Percentiles rank a stretch among this genome's conserved stretches.
These are phyloP conservation scores for Scheffersomyces segobiensis DNA, from an alignment of 1,139 yeast species.

Conservation along the genomic window DNA sequence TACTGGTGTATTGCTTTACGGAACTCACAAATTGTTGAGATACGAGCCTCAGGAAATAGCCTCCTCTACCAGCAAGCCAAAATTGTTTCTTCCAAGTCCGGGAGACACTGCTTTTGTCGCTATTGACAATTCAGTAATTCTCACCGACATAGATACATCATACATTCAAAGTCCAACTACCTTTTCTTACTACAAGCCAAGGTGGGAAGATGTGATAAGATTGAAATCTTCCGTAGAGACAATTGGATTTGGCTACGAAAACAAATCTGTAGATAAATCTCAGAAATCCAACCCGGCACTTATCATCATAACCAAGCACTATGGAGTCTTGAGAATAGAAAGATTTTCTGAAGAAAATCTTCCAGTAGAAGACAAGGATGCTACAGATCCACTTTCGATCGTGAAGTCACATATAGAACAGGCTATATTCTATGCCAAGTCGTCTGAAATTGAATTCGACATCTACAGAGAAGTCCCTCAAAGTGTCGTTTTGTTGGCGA, in stretches of 20 bases:
- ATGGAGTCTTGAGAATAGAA: conserved; percentile 68
- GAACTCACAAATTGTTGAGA: conserved; percentile 52
- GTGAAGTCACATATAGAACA: conserved; percentile 78
- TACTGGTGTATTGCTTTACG: conserved; percentile 56
- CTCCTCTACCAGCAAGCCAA: conserved; percentile 38
- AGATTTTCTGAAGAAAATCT: conserved; percentile 29
- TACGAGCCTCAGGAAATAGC: conserved; percentile 40
- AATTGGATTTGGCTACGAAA: conserved; percentile 62
- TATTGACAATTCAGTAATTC: conserved; percentile 59
- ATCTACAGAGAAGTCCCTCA: conserved; percentile 32
- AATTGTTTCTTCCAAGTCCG: conserved; percentile 60
- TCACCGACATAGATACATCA: conserved; percentile 58
- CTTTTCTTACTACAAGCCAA: conserved; percentile 49
- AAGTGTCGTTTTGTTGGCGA: conserved; percentile 49
- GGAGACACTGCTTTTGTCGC: conserved; percentile 64
- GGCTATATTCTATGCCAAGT: conserved; percentile 63
- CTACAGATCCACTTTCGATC: conserved; percentile 34
- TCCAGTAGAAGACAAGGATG: conserved; percentile 7
- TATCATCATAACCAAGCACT: conserved; percentile 51
- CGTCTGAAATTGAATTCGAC: conserved; percentile 56
- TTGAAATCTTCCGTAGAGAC: conserved; percentile 55
- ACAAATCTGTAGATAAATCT: conserved; percentile 18
- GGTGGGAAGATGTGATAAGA: conserved; percentile 78
- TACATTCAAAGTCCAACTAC: conserved; percentile 29
- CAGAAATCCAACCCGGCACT: conserved; percentile 40